Evolutionary conservation across 371 early-diverging fungal genomes (phyloP).

Genomic region (Mortierella sp.): DNA sequence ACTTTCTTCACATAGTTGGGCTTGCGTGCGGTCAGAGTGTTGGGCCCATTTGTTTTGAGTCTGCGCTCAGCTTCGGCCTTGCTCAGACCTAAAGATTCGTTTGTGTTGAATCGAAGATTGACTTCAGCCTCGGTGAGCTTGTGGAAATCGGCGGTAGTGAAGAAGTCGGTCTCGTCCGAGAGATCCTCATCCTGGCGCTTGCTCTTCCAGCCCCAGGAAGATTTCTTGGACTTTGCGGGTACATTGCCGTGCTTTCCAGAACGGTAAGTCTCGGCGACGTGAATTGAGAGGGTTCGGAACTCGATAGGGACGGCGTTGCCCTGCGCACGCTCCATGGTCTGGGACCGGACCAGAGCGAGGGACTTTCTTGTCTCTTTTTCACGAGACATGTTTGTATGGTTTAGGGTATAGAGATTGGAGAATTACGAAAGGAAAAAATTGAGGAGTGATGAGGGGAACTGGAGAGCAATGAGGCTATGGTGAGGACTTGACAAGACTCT

Average conservation of each 20-base stretch:
- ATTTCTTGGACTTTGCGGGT: not conserved
- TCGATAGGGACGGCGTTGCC: slow-evolving; percentile 52
- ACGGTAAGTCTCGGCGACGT: slow-evolving; percentile 51
- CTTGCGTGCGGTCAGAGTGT: slow-evolving; percentile 62
- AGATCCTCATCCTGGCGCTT: slow-evolving; percentile 21
- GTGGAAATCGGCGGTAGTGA: slow-evolving; percentile 54
- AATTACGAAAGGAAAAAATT: not conserved
- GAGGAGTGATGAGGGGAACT: not conserved
- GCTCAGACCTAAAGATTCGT: slow-evolving; percentile 59
- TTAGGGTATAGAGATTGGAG: too few species aligned
- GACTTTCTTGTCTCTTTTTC: slow-evolving; percentile 33
- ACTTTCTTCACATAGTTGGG: slow-evolving; percentile 63
- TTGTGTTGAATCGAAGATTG: slow-evolving; percentile 61
- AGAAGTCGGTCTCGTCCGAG: slow-evolving; percentile 29
- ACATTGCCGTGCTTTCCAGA: slow-evolving; percentile 18
- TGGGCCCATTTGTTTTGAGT: slow-evolving; percentile 63
- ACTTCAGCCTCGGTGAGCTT: slow-evolving; percentile 57
- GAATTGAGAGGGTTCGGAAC: slow-evolving; percentile 52
- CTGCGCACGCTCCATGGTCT: slow-evolving; percentile 50
- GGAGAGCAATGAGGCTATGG: not conserved
- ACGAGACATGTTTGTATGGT: slow-evolving; percentile 12
- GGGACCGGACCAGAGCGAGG: slow-evolving; percentile 34
- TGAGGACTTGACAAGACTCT: not conserved
- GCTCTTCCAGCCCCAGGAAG: slow-evolving; percentile 11
- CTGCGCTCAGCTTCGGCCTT: slow-evolving; percentile 57